Base-by-base conservation (phyloP, 1,284 basidiomycete genomes). In the Fomitopsis palustris region DNA sequence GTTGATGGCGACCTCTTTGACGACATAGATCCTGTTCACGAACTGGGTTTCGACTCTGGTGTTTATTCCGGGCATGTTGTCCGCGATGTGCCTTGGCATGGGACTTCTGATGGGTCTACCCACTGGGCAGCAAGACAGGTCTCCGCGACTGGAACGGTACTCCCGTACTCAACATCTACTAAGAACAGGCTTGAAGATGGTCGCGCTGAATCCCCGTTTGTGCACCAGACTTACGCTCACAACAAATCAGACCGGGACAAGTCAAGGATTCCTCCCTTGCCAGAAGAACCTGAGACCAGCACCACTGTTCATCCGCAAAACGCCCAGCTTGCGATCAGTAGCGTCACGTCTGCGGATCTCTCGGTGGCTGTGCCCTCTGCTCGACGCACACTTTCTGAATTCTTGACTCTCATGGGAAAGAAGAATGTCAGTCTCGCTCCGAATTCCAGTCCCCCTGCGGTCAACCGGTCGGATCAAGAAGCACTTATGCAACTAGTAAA, bases 1-100 rank as follows among this genome's bases (percentile, higher is more conserved):
- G 61, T 53, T 7, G 67, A 71, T 53, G 65, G 66, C 38, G 60
- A 71, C 38, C 51, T 69, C 1, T 65, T 71, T 38, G 58, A 58
- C 21, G 70, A 72, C 57, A 57, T 72, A 33, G 63, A 71, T 37
- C 65, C 64, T n/a, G 43, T 70, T 6, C 62, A 69, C 43, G 58
- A 55, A 38, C 27, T 57, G 39, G 57, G 60, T n/a, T 64, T 29
- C 19, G 39, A 33, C 25, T 55, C 56, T 33, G 53, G 12, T 29
- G 37, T 43, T 38, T 17, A n/a, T 23, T 16, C 29, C 27, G 19
- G 2, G 10, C 14, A 38, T 35, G 7, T 12, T 5, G 17, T 7
- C 10, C 42, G 21, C n/a, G 17, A 7, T 29, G 10, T 31, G 23
- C 27, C 31, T 52, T 3, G 6, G 35, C 12, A 37, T 37, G 35